Evolutionary conservation across 257 asterid species (phyloP), one percentile per base, ranked within the genome.

Genomic region (Ocimum tenuiflorum): DNA sequence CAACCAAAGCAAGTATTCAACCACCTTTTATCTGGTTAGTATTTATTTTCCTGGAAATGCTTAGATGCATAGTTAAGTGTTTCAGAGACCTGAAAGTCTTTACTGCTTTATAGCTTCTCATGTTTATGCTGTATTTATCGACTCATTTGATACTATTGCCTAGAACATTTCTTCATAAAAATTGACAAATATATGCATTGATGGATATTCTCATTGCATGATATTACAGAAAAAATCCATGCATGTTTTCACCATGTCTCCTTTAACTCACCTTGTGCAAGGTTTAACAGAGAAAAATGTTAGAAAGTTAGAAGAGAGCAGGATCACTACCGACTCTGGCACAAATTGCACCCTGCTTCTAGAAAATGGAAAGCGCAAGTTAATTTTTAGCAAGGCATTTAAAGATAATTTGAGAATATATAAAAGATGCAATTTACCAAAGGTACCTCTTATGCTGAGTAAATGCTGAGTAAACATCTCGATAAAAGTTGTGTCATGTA

Each of bases 21-120:
- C 86, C 31, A 73, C 91, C 14, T 92, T 87, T 77, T 89, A 84
- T 74, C 81, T 92, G 96, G 96, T 92, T 49, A 79, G 81, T 54
- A 52, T 23, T 60, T 73, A 19, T 14, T 63, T 57, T 69, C 43
- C 11, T 14, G 36, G 19, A 35, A 60, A 70, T 45, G 64, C 63
- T 20, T 19, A 41, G 46, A 41, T 41, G 13, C 36, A 42, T 42
- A 8, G 61, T 48, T 12, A 23, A 31, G 27, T 35, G 50, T 15
- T 5, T n/a, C n/a, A n/a, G n/a, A n/a, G n/a, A n/a, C n/a, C n/a
- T n/a, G n/a, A n/a, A n/a, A n/a, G n/a, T n/a, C n/a, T n/a, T n/a
- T 2, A 50, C 20, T 62, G 41, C 9, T 2, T 11, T 18, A 9
- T 11, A 43, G 48, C 19, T 57, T 11, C 18, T 3, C 17, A 3